phyloP scores from a whole-genome alignment of 805 yeast species.

The Lipomyces yamadae region DNA sequence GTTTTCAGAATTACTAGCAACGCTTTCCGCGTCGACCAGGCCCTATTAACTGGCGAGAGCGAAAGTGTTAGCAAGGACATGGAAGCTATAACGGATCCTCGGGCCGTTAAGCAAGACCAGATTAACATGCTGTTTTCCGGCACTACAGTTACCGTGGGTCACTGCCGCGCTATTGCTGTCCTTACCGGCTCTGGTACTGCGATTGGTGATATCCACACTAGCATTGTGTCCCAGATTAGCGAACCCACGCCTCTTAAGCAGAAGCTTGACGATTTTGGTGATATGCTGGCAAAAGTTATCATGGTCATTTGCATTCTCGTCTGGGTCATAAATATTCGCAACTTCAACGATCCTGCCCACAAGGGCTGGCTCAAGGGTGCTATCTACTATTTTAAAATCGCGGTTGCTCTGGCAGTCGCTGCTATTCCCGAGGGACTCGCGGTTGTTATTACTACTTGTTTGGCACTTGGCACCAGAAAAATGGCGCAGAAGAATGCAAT shows the following conservation, averaged over 20 bases:
- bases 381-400: conserved; percentile 56
- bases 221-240: conserved; percentile 48
- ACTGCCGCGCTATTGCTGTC: conserved; percentile 50
- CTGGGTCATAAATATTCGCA: conserved; percentile 52
- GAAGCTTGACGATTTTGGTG: conserved; percentile 50
- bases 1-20: conserved; percentile 44
- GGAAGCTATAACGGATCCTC: conserved; percentile 41
- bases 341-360: conserved; percentile 52
- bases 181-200: conserved; percentile 51
- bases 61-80: conserved; percentile 50
- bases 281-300: conserved; percentile 51
- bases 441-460: conserved; percentile 56
- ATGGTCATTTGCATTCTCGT: conserved; percentile 55
- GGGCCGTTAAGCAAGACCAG: conserved; percentile 49
- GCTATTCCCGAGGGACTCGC: conserved; percentile 60
- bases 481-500: conserved; percentile 54
- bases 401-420: conserved; percentile 55
- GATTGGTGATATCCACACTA: conserved; percentile 50
- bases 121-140: conserved; percentile 44
- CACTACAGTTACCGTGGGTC: conserved; percentile 51
- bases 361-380: conserved; percentile 54
- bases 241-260: conserved; percentile 49
- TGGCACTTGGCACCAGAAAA: conserved; percentile 54
- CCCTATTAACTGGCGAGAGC: conserved; percentile 47
- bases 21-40: conserved; percentile 53